These are phyloP conservation scores for Trichocomaceae sp. DNA, from an alignment of 2,329 filamentous ascomycete genomes.

Conservation along the genomic window DNA sequence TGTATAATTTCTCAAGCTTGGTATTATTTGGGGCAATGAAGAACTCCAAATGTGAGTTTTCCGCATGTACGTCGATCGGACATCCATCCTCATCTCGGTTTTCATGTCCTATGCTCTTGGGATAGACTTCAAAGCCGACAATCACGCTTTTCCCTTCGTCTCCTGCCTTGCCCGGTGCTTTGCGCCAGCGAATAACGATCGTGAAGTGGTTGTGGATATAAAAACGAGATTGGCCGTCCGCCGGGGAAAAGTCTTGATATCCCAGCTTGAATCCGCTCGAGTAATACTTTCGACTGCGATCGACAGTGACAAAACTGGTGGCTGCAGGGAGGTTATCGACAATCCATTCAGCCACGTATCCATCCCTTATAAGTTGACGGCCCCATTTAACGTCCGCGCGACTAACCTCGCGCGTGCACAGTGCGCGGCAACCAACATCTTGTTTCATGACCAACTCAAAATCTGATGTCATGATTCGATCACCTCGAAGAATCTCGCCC, in stretches of 20 bases:
- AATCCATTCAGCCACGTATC: conserved; percentile 89
- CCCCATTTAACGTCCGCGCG: conserved; percentile 60
- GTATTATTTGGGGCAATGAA: conserved; percentile 59
- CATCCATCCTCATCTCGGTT: conserved; percentile 60
- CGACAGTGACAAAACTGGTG: conserved; percentile 79
- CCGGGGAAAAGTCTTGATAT: conserved; percentile 60
- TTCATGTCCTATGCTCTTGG: conserved; percentile 67
- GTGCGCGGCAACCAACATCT: conserved; percentile 64
- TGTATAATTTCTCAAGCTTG: conserved; percentile 48
- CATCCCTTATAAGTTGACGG: conserved; percentile 65
- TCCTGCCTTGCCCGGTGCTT: conserved; percentile 62
- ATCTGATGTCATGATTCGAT: conserved; percentile 77
- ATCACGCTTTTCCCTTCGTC: conserved; percentile 69
- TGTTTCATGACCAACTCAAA: conserved; percentile 72
- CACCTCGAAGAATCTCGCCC: conserved; percentile 78
- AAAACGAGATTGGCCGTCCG: conserved; percentile 56
- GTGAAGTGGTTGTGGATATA: conserved; percentile 86
- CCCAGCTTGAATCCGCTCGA: conserved; percentile 85
- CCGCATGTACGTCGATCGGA: conserved; percentile 58
- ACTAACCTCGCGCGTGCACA: conserved; percentile 64
- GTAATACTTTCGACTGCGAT: conserved; percentile 81
- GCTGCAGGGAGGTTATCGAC: conserved; percentile 86
- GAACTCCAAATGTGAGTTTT: conserved; percentile 62
- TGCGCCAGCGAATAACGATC: conserved; percentile 71
- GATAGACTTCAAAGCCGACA: conserved; percentile 83